Evolutionary conservation across 495 filamentous ascomycete species (phyloP).

Genomic region (Penicillium odoratum): DNA sequence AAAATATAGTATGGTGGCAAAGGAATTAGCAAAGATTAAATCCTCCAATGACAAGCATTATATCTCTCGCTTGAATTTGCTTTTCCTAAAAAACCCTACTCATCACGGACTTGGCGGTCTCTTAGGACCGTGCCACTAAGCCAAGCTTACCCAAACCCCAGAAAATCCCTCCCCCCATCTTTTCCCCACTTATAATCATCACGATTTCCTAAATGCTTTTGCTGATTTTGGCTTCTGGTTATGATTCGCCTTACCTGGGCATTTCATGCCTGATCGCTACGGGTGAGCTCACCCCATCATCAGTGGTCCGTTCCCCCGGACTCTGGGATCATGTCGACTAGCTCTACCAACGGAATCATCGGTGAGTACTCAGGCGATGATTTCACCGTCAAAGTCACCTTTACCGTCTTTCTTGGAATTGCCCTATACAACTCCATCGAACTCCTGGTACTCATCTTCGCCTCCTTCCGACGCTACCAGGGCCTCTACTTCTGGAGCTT

Average conservation of each 20-base stretch:
- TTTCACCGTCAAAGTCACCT: constrained; percentile 21
- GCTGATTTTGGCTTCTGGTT: not conserved
- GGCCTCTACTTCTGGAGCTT: constrained; percentile 47
- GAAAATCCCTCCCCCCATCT: not conserved
- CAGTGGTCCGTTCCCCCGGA: not conserved
- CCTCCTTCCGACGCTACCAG: constrained; percentile 38
- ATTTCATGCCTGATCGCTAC: not conserved
- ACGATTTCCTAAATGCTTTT: not conserved
- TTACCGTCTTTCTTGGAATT: constrained; percentile 35
- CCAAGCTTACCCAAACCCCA: not conserved
- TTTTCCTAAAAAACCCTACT: not conserved
- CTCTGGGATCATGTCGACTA: constrained; percentile 5
- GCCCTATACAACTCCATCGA: constrained; percentile 44
- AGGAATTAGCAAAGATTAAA: not conserved
- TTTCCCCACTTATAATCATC: not conserved
- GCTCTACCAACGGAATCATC: constrained; percentile 9
- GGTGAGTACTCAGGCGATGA: constrained; percentile 17
- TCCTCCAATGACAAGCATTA: not conserved
- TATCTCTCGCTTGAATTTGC: not conserved
- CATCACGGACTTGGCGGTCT: constrained; percentile 5
- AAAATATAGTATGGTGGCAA: not conserved
- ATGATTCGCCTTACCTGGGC: constrained; percentile 4
- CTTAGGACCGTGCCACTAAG: constrained; percentile 1
- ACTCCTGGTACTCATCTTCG: constrained; percentile 37
- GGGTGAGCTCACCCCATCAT: not conserved